Evolutionary conservation across 176 grass and related monocot species (phyloP), one percentile per base, ranked within the genome.

Genomic region (Elaeis guineensis): DNA sequence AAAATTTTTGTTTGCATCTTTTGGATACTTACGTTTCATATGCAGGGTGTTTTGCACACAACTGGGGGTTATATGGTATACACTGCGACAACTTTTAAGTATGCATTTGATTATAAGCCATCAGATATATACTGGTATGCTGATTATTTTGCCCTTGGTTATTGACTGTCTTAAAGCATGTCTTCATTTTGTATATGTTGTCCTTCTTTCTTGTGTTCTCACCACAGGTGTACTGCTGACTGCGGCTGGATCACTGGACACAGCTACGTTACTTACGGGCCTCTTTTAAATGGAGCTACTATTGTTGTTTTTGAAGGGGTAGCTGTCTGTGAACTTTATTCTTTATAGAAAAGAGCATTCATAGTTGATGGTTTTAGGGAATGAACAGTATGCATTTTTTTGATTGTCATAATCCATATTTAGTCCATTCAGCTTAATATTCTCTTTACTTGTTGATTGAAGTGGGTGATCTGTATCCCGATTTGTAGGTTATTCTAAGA

Each of bases 231-330:
- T 61, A 98, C 93, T 71, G 93, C 93, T 62, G 93, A 98, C 66
- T 98, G 93, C 80, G 93, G 93, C 3, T 98, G 93, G 93, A 98
- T 98, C 66, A 98, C 93, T 65, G 93, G 93, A 49, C 93, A 98
- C 73, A 92, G 93, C 71, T 98, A 98, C 68, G 84, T 98, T 61
- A 83, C 93, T 55, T 98, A 98, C 70, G 93, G 93, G 18, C 93
- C 93, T 75, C 84, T 98, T 30, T 19, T 98, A 65, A 98, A 98
- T 83, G 87, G 87, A 78, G 87, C 93, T 52, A 83, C 81, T 50
- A 73, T 89, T 72, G 64, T 98, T 12, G 81, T 92, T 78, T 98
- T 85, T 52, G 93, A 98, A 89, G 93, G 93, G 87, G 93, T 98
- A 89, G 9, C 7, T 67, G 21, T 67, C 64, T 51, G 54, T 55